phyloP scores from a whole-genome alignment of 345 rosid species.

The Syzygium oleosum region DNA sequence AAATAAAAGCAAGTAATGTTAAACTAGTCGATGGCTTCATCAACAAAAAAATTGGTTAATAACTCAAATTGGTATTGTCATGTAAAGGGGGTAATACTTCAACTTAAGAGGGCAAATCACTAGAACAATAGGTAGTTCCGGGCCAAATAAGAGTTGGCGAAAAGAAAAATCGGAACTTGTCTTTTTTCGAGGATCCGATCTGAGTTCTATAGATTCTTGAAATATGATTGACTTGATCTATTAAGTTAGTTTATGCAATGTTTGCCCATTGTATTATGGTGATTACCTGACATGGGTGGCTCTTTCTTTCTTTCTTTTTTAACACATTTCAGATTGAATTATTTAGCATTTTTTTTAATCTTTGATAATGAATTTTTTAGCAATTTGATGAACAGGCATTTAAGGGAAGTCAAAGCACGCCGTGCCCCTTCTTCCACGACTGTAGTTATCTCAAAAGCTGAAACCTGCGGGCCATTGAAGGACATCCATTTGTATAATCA shows the following conservation, averaged over 20 bases:
- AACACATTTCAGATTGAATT: not conserved
- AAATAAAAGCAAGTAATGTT: not conserved
- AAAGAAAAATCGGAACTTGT: not conserved
- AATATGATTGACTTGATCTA: not conserved
- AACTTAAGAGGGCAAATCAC: not conserved
- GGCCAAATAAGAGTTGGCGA: not conserved
- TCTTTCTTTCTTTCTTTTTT: accelerated
- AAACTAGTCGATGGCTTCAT: not conserved
- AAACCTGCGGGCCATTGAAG: not conserved
- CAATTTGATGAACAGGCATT: not conserved
- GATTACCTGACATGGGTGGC: not conserved
- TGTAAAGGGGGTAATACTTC: not conserved
- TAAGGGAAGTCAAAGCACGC: not conserved
- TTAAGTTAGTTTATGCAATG: not conserved
- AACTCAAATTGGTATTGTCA: not conserved
- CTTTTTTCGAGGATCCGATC: accelerated
- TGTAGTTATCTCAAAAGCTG: not conserved
- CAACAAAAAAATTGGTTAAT: not conserved
- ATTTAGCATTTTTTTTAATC: not conserved
- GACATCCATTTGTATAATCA: not conserved
- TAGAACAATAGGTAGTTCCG: not conserved
- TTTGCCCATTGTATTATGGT: not conserved
- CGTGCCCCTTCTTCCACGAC: not conserved
- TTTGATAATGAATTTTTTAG: not conserved
- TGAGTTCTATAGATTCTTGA: not conserved